Evolutionary conservation across 768 basidiomycete species (phyloP).

Genomic region (Thelephora ganbajun): DNA sequence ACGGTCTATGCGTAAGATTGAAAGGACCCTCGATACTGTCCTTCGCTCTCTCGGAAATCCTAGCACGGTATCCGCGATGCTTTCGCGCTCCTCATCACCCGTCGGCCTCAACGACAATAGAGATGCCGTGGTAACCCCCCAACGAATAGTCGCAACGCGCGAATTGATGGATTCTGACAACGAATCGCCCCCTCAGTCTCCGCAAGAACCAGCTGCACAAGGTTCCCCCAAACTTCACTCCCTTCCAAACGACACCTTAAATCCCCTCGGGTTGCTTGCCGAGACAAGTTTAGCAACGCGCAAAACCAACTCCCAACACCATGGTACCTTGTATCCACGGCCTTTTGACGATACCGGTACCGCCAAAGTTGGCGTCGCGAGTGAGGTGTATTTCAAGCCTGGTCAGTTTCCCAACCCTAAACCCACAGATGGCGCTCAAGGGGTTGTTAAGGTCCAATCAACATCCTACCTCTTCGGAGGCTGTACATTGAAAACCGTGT

Average conservation of each 20-base stretch:
- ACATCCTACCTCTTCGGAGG: constrained; percentile 68
- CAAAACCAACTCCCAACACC: constrained; percentile 31
- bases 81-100: constrained; percentile 74
- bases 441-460: constrained; percentile 57
- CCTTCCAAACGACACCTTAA: constrained; percentile 83
- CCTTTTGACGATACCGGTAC: constrained; percentile 4
- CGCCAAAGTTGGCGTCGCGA: constrained; percentile 60
- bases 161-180: constrained; percentile 1
- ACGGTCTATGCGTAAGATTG: constrained; percentile 79
- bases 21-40: constrained; percentile 84
- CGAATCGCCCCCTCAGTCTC: constrained; percentile 15
- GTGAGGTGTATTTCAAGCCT: constrained; percentile 85
- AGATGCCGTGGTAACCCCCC: not conserved
- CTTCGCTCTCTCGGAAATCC: constrained; percentile 82
- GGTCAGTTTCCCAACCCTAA: constrained; percentile 30
- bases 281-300: constrained; percentile 78
- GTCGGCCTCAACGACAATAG: constrained; percentile 11
- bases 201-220: constrained; percentile 19
- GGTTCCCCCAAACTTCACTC: constrained; percentile 81
- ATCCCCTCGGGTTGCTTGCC: constrained; percentile 84
- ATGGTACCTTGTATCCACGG: constrained; percentile 5
- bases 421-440: constrained; percentile 3
- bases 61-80: constrained; percentile 60
- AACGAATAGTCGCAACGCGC: constrained; percentile 13
- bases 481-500: constrained; percentile 80